phyloP scores from a whole-genome alignment of 1,284 basidiomycete genomes.

The Tremellales sp. region DNA sequence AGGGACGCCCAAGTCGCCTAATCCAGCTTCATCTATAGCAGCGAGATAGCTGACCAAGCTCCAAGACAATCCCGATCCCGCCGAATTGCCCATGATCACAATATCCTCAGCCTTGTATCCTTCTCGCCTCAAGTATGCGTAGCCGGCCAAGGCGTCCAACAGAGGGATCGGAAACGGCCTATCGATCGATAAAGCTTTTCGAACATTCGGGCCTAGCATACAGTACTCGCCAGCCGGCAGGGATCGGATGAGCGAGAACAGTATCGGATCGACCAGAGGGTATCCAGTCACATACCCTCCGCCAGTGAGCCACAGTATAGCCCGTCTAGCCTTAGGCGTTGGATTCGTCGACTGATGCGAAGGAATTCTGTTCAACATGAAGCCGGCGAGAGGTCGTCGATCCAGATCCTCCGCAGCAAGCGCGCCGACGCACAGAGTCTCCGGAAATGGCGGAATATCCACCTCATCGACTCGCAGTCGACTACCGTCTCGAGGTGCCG shows the following conservation, averaged over 20 bases:
- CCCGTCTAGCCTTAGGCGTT: not conserved
- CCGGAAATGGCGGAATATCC: not conserved
- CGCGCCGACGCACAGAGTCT: not conserved
- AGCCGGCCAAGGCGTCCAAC: constrained; percentile 13
- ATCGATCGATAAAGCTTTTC: constrained; percentile 8
- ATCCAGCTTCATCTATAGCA: constrained; percentile 12
- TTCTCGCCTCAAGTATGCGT: constrained; percentile 2
- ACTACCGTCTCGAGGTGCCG: not conserved
- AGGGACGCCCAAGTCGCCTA: constrained; percentile 50
- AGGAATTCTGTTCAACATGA: not conserved
- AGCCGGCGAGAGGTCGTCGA: not conserved
- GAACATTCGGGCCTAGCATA: constrained; percentile 11
- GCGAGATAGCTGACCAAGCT: constrained; percentile 33
- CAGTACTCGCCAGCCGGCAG: not conserved
- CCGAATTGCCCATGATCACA: constrained; percentile 61
- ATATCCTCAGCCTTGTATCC: constrained; percentile 54
- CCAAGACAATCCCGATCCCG: constrained; percentile 62
- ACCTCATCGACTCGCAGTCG: not conserved
- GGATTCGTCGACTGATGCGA: not conserved
- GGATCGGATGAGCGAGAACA: constrained; percentile 10
- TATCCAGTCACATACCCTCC: constrained; percentile 18
- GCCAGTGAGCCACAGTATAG: constrained; percentile 13
- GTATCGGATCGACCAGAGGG: constrained; percentile 13
- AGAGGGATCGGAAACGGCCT: constrained; percentile 12
- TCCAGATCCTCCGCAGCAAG: not conserved